Percentiles rank a stretch among this genome's conserved stretches.
phyloP scores from a whole-genome alignment of 2,329 filamentous ascomycete genomes.

The Colletotrichum sidae region DNA sequence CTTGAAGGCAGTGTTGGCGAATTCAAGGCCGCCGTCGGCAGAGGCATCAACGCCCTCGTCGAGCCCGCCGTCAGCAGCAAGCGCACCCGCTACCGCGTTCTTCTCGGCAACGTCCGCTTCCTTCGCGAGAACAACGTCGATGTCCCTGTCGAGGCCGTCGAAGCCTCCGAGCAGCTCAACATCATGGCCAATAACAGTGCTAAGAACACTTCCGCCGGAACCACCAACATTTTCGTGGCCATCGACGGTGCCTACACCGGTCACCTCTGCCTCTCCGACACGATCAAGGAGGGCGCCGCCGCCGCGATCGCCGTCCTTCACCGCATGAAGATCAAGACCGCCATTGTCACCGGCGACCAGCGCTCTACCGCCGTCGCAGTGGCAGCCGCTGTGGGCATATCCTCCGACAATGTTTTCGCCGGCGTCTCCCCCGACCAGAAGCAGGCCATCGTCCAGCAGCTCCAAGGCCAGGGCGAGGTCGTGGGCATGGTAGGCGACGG shows the following conservation, averaged over 20 bases:
- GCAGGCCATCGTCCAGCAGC: conserved; percentile 81
- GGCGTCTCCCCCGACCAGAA: conserved; percentile 94
- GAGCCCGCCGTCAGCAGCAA: conserved; percentile 79
- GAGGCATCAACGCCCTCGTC: conserved; percentile 84
- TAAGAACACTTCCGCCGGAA: conserved; percentile 68
- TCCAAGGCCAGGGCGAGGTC: conserved; percentile 79
- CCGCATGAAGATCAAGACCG: conserved; percentile 86
- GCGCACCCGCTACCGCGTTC: conserved; percentile 78
- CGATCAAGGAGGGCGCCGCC: conserved; percentile 87
- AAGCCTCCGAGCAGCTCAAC: conserved; percentile 71
- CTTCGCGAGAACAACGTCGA: conserved; percentile 77
- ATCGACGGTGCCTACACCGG: conserved; percentile 87
- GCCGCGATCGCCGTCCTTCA: conserved; percentile 85
- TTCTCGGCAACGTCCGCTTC: conserved; percentile 85
- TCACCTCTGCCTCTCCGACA: conserved; percentile 86
- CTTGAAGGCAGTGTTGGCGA: conserved; percentile 88
- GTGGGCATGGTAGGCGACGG: conserved; percentile 99
- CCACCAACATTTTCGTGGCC: conserved; percentile 91
- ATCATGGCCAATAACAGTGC: conserved; percentile 50
- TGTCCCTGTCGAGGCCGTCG: conserved; percentile 72
- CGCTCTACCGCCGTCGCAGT: conserved; percentile 85
- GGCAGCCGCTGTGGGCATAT: conserved; percentile 84
- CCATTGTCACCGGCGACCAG: conserved; percentile 95
- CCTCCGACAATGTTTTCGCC: conserved; percentile 80
- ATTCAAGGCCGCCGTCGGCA: conserved; percentile 85